Base-by-base conservation (phyloP, 2,329 filamentous ascomycete genomes). In the Botrytis galanthina region DNA sequence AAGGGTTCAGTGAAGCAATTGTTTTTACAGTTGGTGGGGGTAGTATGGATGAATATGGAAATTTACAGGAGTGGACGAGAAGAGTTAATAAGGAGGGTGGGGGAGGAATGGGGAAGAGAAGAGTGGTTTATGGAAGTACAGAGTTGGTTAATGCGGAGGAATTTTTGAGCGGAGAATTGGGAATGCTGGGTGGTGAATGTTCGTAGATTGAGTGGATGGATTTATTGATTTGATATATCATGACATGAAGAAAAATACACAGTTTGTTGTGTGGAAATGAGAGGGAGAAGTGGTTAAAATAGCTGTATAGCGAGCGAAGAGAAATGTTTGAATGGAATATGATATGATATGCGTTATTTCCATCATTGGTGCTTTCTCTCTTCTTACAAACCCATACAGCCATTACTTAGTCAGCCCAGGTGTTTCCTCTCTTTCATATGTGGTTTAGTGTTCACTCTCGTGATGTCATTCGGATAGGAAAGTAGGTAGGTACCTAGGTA, bases 21-120 rank as follows among this genome's bases (percentile, higher is more conserved):
- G 93, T 97, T n/a, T 97, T 98, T 81, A 95, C 93, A 0, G 94
- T 97, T 4, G 96, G 96, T 6, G 96, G 97, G 64, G 96, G 96
- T 60, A 98, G 94, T 81, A 98, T 99, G 93, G 96, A 99, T 78
- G 96, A 99, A 82, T 99, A 98, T 81, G 95, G 95, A 32, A 99
- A 99, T 82, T 82, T 99, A 81, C 94, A 97, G 81, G 96, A 98
- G 81, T 99, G 96, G 96, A 94, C 95, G 8, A 90, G 89, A 82
- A 88, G 95, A 76, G 57, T 66, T 60, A 72, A 72, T 72, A 66
- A 42, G 9, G 94, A 93, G 6, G 89, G 89, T 9, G 80, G 79
- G 6, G 79, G 81, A 9, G 87, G 89, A 14, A 87, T 89, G 35
- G 92, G 89, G 82, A 92, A 93, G 83, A 88, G 94, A 77, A 88